Percentiles rank a stretch among this genome's conserved stretches.
Conservation (phyloP, 2,329 filamentous ascomycete species). For the Calonectria crousiana region DNA sequence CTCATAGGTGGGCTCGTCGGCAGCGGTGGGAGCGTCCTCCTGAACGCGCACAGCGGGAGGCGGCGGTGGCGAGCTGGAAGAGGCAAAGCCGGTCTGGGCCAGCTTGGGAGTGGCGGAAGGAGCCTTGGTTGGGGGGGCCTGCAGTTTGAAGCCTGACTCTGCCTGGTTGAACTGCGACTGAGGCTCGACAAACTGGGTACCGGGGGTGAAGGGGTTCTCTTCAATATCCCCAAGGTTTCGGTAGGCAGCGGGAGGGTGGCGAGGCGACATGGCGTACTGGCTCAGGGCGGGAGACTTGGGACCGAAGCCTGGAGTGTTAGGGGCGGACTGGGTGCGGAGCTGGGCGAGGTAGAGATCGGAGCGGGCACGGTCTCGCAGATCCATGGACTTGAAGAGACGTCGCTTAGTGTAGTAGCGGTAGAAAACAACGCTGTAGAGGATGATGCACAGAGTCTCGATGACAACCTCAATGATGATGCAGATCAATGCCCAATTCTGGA, state of each 20-base stretch:
- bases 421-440: conserved; percentile 94
- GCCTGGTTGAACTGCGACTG: conserved; percentile 69
- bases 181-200: conserved; percentile 70
- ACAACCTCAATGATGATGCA: conserved; percentile 98
- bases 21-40: conserved; percentile 76
- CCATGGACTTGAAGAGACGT: conserved; percentile 96
- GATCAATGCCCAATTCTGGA: conserved; percentile 94
- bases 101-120: conserved; percentile 82
- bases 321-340: conserved; percentile 86
- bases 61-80: conserved; percentile 53
- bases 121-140: conserved; percentile 84
- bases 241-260: conserved; percentile 70
- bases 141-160: conserved; percentile 81
- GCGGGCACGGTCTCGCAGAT: conserved; percentile 91
- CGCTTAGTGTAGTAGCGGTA: conserved; percentile 98
- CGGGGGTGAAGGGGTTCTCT: conserved; percentile 65
- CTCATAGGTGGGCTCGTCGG: conserved; percentile 87
- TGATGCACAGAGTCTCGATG: conserved; percentile 90
- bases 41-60: conserved; percentile 61
- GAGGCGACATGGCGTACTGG: conserved; percentile 68
- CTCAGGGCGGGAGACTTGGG: conserved; percentile 70
- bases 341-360: conserved; percentile 95
- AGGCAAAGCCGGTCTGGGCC: conserved; percentile 72
- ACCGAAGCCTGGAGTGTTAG: conserved; percentile 92
- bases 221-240: conserved; percentile 62